Evolutionary conservation across 139 green algal species (phyloP).

Genomic region (Picochlorum sp.): DNA sequence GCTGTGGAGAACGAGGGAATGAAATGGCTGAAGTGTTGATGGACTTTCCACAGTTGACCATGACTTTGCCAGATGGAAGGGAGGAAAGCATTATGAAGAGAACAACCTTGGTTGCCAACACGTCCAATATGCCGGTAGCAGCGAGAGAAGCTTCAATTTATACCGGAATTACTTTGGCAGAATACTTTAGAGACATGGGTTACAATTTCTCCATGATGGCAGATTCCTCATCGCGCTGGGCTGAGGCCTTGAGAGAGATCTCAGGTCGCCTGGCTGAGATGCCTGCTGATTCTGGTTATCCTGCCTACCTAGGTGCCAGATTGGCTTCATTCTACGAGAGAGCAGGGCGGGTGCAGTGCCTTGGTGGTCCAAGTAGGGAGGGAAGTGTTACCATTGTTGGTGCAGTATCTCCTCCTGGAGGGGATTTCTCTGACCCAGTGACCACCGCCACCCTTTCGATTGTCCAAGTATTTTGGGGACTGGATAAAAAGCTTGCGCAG

Average conservation of each 20-base stretch:
- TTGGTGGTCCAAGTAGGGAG: slow-evolving; percentile 84
- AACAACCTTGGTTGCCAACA: slow-evolving; percentile 97
- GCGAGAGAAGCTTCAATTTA: slow-evolving; percentile 99
- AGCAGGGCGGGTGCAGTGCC: slow-evolving; percentile 86
- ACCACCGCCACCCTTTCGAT: slow-evolving; percentile 96
- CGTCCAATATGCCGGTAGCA: slow-evolving; percentile 99
- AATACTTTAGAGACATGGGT: slow-evolving; percentile 99
- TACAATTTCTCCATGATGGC: slow-evolving; percentile 98
- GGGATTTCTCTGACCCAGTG: slow-evolving; percentile 98
- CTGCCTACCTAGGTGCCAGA: slow-evolving; percentile 79
- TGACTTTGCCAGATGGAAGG: slow-evolving; percentile 92
- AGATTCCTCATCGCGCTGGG: slow-evolving; percentile 96
- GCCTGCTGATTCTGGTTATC: slow-evolving; percentile 92
- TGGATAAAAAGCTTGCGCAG: slow-evolving; percentile 99
- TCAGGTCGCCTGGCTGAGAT: slow-evolving; percentile 97
- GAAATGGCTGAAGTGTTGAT: slow-evolving; percentile 85
- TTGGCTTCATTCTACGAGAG: slow-evolving; percentile 98
- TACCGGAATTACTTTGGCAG: slow-evolving; percentile 97
- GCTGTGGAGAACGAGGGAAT: slow-evolving; percentile 95
- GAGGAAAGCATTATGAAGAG: slow-evolving; percentile 99
- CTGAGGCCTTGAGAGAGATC: slow-evolving; percentile 98
- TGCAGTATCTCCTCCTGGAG: slow-evolving; percentile 92
- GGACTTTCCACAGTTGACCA: slow-evolving; percentile 95
- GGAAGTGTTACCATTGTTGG: slow-evolving; percentile 97
- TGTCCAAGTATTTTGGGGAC: slow-evolving; percentile 99